A percentile compares a stretch with the other conserved stretches of the same genome.
These are phyloP conservation scores for Quambalaria eucalypti DNA, from an alignment of 1,284 basidiomycete species.

Conservation along the genomic window DNA sequence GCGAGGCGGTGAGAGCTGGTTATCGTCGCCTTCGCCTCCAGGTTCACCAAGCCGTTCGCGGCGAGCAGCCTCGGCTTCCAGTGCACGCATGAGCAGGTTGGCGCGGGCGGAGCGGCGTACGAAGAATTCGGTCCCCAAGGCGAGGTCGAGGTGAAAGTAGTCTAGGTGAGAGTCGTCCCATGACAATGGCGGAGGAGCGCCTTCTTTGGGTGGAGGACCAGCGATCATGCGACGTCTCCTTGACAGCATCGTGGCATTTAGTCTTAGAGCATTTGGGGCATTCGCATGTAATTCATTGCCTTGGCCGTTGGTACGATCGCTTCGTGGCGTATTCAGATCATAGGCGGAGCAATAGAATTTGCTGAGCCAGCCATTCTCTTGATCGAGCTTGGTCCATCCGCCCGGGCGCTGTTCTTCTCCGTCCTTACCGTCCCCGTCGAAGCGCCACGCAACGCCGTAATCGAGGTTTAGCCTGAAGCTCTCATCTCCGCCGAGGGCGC, in stretches of 20 bases:
- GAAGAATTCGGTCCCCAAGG: slow-evolving; percentile 40
- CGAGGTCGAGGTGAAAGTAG: slow-evolving; percentile 29
- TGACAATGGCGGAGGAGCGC: background rate
- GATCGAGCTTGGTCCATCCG: slow-evolving; percentile 31
- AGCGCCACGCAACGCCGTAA: slow-evolving; percentile 35
- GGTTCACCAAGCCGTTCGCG: too few relatives aligned
- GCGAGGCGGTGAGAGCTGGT: too few relatives aligned
- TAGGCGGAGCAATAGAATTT: slow-evolving; percentile 26
- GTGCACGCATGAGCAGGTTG: slow-evolving; percentile 30
- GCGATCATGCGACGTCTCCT: background rate
- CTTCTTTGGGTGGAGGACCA: background rate
- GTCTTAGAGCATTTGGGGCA: background rate
- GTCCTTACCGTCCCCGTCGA: slow-evolving; percentile 34
- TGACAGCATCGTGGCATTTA: background rate
- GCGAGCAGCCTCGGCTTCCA: slow-evolving; percentile 24
- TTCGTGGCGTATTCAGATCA: background rate
- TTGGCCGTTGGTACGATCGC: background rate
- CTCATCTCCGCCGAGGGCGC: background rate
- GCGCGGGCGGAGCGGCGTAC: slow-evolving; percentile 30
- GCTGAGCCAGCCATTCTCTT: slow-evolving; percentile 37
- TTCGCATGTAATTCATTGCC: background rate
- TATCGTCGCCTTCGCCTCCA: too few relatives aligned
- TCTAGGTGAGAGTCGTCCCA: slow-evolving; percentile 34
- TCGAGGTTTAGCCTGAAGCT: slow-evolving; percentile 22
- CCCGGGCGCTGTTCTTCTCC: slow-evolving; percentile 19